Percentiles rank a stretch among this genome's conserved stretches.
Evolutionary conservation across 306 rosid species (phyloP).

Genomic region (Arachis stenosperma): DNA sequence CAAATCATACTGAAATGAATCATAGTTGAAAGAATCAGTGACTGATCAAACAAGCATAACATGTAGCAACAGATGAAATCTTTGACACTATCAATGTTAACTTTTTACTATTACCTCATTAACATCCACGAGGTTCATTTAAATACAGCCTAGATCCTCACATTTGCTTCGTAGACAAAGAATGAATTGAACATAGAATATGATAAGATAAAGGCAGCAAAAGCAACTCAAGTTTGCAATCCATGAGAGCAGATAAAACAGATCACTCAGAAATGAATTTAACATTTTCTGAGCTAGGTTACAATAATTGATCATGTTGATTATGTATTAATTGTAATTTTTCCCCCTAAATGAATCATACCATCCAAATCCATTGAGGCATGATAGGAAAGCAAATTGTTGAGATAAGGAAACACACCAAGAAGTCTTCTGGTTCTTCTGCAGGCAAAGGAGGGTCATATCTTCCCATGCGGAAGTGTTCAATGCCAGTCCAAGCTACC

Average conservation of each 20-base stretch:
- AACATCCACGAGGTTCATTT: slow-evolving; percentile 6
- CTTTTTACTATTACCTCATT: too few relatives aligned
- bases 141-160: background rate
- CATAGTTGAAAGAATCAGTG: slow-evolving; percentile 4
- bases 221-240: background rate
- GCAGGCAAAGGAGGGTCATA: slow-evolving; percentile 92
- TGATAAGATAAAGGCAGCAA: background rate
- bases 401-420: slow-evolving; percentile 56
- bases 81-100: too few relatives aligned
- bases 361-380: slow-evolving; percentile 6
- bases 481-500: slow-evolving; percentile 99
- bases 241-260: slow-evolving; percentile 12
- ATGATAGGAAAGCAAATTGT: slow-evolving; percentile 15
- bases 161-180: background rate
- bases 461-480: slow-evolving; percentile 84
- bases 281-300: background rate
- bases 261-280: background rate
- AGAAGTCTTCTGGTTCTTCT: slow-evolving; percentile 79
- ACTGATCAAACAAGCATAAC: background rate
- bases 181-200: background rate
- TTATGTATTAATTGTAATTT: background rate
- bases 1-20: slow-evolving; percentile 64
- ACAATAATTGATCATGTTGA: slow-evolving; percentile 16
- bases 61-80: background rate
- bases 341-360: background rate